Percentiles rank a stretch among this genome's conserved stretches.
Conservation (phyloP, 371 early-diverging fungal species). For the Mucor saturninus region DNA sequence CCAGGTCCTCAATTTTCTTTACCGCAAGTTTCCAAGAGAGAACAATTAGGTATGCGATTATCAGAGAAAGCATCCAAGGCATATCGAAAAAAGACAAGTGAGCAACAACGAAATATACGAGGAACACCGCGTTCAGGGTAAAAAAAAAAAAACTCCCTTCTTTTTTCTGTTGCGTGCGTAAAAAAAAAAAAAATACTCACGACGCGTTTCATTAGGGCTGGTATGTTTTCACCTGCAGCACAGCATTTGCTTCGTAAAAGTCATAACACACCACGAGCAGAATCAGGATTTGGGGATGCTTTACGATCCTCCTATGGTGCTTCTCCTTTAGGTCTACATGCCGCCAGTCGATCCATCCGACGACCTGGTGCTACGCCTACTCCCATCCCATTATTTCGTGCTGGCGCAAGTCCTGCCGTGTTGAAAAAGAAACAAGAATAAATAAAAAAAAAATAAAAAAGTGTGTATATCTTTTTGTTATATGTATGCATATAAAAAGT, state of each 20-base stretch:
- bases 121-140: conserved; percentile 48
- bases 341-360: conserved; percentile 4
- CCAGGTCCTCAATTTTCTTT: conserved; percentile 65
- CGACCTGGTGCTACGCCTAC: conserved; percentile 40
- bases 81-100: conserved; percentile 44
- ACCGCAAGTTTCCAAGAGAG: conserved; percentile 68
- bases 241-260: conserved; percentile 47
- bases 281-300: conserved; percentile 41
- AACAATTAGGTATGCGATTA: conserved; percentile 65
- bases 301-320: conserved; percentile 41
- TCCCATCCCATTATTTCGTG: conserved; percentile 45
- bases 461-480: not conserved
- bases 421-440: conserved; percentile 8
- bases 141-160: not conserved
- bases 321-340: not conserved
- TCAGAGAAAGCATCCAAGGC: conserved; percentile 70
- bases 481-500: conserved; percentile 1
- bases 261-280: conserved; percentile 20
- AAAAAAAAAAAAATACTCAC: not conserved
- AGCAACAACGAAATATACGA: conserved; percentile 18
- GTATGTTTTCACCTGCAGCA: conserved; percentile 52
- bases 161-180: too few species aligned
- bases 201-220: conserved; percentile 24
- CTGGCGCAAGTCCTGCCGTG: conserved; percentile 39
- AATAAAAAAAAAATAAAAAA: not conserved